phyloP scores from a whole-genome alignment of 2,329 filamentous ascomycete genomes.

The Xylariaceae sp. region DNA sequence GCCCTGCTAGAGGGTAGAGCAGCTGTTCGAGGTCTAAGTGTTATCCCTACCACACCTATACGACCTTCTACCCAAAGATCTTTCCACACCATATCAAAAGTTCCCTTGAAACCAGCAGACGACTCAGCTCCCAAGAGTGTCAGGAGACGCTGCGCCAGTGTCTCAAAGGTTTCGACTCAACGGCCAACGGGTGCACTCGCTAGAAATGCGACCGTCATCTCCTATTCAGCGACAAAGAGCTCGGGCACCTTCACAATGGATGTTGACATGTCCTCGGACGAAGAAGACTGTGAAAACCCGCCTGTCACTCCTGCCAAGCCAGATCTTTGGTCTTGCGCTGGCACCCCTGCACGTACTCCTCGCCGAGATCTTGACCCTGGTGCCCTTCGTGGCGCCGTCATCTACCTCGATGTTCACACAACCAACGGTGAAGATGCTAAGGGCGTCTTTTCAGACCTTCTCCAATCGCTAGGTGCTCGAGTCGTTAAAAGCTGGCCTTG shows the following conservation, averaged over 20 bases:
- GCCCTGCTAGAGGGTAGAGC: conserved; percentile 30
- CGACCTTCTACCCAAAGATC: conserved; percentile 43
- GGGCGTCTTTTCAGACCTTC: conserved; percentile 73
- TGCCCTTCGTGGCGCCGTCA: conserved; percentile 66
- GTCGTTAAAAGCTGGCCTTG: conserved; percentile 74
- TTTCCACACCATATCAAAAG: conserved; percentile 73
- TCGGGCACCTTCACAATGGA: conserved; percentile 20
- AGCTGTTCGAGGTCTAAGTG: conserved; percentile 11
- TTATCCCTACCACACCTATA: conserved; percentile 52
- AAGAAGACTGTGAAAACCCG: conserved; percentile 10
- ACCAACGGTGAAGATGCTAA: conserved; percentile 77
- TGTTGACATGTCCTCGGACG: conserved; percentile 16
- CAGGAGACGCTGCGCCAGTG: conserved; percentile 49
- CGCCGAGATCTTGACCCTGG: conserved; percentile 47
- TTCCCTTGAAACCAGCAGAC: conserved; percentile 67
- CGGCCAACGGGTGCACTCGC: conserved; percentile 36
- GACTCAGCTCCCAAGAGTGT: conserved; percentile 45
- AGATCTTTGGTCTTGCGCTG: conserved; percentile 49
- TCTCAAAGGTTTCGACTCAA: conserved; percentile 41
- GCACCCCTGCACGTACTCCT: conserved; percentile 54
- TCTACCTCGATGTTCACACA: conserved; percentile 81
- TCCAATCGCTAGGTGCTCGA: conserved; percentile 76
- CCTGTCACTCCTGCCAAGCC: conserved; percentile 44
- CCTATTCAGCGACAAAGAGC: conserved; percentile 49
- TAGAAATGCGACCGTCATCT: conserved; percentile 49